A percentile compares a stretch with the other conserved stretches of the same genome.
These are phyloP conservation scores for Tagetes erecta DNA, from an alignment of 129 eudicot genomes.

Conservation along the genomic window DNA sequence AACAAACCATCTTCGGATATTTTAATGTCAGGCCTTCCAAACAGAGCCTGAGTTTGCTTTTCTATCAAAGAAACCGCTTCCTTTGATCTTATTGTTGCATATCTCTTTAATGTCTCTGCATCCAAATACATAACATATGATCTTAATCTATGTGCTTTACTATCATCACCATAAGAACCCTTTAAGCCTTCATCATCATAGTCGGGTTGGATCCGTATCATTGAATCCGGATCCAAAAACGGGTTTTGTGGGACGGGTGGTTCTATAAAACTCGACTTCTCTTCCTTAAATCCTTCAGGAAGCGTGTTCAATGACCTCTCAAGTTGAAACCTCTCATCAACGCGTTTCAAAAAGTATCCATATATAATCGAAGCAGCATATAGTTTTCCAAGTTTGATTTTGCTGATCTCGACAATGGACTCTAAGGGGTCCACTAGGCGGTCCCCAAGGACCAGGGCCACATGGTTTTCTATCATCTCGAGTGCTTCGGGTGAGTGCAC, in stretches of 20 bases:
- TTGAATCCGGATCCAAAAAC: conserved; percentile 87
- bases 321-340: conserved; percentile 89
- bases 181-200: conserved; percentile 42
- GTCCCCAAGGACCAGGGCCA: conserved; percentile 71
- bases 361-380: conserved; percentile 97
- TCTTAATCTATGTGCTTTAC: conserved; percentile 59
- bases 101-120: conserved; percentile 84
- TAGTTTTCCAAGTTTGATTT: conserved; percentile 89
- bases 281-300: conserved; percentile 63
- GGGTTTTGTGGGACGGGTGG: conserved; percentile 60
- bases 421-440: conserved; percentile 78
- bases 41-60: conserved; percentile 87
- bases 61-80: conserved; percentile 90
- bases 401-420: conserved; percentile 67
- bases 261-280: conserved; percentile 34
- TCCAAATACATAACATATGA: conserved; percentile 93
- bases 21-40: conserved; percentile 83
- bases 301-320: conserved; percentile 95
- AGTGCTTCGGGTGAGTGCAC: conserved; percentile 91
- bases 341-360: conserved; percentile 87
- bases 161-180: conserved; percentile 40
- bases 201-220: conserved; percentile 67
- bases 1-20: conserved; percentile 66
- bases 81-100: conserved; percentile 81
- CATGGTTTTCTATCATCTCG: conserved; percentile 85